Base-by-base conservation (phyloP, 192 early-diverging fungal species). In the Backusella liffmaniae region DNA sequence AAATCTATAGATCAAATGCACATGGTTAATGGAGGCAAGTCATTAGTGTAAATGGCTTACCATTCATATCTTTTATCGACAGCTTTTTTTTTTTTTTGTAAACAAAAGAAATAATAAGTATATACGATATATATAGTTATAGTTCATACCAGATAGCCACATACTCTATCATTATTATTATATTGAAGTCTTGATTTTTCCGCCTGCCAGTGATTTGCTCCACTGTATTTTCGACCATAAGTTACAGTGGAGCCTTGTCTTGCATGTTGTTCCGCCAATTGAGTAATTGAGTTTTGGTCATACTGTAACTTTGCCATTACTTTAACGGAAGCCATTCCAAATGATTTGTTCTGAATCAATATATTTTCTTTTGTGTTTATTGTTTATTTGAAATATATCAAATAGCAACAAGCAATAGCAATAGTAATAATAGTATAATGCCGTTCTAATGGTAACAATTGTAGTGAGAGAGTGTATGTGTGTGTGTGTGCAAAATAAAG, bases 1-100 rank as follows among this genome's bases (percentile, higher is more conserved):
- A 87, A 66, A 77, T 83, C 86, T 84, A 9, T 62, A 35, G 10
- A 75, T 49, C 26, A 86, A 41, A 36, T 65, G 73, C 26, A 78
- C 9, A 44, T 15, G 16, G 67, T 51, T 34, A 44, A 26, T 67
- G 8, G 26, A 49, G 18, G 16, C 16, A n/a, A 13, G 67, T 36
- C 21, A 29, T 13, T n/a, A 73, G 26, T 49, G 21, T 10, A 34
- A 53, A 15, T 49, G 2, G 18, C 39, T 72, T 18, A 73, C 74
- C 68, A 29, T 72, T 69, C 41, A 73, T 75, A 56, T 80, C 70
- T 51, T 51, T 46, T 32, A 9, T 2, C 7, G 44, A 67, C n/a
- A 67, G 15, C 35, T 18, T 32, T 72, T 2, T 32, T 32, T 1
- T 32, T 2, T 32, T 32, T 32, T 32, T 32, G 0, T 26, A 16